phyloP scores from a whole-genome alignment of 225 moss, liverwort and hornwort genomes.

The Sphagnum contortum region DNA sequence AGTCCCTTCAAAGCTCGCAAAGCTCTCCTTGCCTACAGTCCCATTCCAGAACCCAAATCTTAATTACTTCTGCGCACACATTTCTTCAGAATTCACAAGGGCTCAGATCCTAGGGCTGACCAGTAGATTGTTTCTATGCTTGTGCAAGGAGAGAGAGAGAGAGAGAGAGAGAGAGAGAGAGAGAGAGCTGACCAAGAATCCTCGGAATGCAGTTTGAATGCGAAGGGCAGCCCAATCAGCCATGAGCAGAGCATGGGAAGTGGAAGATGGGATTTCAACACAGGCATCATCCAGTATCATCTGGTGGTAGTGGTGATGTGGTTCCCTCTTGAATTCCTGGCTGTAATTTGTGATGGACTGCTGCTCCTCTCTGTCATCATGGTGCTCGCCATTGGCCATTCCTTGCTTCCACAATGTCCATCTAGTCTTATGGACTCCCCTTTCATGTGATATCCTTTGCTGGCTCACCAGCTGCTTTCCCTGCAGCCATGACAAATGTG shows the following conservation, averaged over 20 bases:
- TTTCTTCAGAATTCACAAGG: too few relatives aligned
- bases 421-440: neutral
- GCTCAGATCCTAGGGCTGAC: too few relatives aligned
- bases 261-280: slow-evolving; percentile 24
- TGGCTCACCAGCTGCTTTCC: too few relatives aligned
- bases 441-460: too few relatives aligned
- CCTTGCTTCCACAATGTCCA: slow-evolving; percentile 50
- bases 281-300: slow-evolving; percentile 40
- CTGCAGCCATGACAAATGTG: too few relatives aligned
- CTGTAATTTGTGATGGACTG: slow-evolving; percentile 36
- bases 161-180: too few relatives aligned
- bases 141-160: too few relatives aligned
- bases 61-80: too few relatives aligned
- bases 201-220: slow-evolving; percentile 91
- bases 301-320: slow-evolving; percentile 7
- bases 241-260: slow-evolving; percentile 45
- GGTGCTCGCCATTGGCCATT: slow-evolving; percentile 35
- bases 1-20: slow-evolving; percentile 78
- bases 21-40: slow-evolving; percentile 72
- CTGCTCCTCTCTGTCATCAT: slow-evolving; percentile 25
- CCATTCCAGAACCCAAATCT: too few relatives aligned
- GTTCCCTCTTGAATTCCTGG: slow-evolving; percentile 43
- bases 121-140: too few relatives aligned
- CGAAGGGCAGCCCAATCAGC: slow-evolving; percentile 76
- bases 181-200: slow-evolving; percentile 47